Evolutionary conservation across 2,329 filamentous ascomycete species (phyloP), one percentile per base, ranked within the genome.

Genomic region (Nemania sp.): DNA sequence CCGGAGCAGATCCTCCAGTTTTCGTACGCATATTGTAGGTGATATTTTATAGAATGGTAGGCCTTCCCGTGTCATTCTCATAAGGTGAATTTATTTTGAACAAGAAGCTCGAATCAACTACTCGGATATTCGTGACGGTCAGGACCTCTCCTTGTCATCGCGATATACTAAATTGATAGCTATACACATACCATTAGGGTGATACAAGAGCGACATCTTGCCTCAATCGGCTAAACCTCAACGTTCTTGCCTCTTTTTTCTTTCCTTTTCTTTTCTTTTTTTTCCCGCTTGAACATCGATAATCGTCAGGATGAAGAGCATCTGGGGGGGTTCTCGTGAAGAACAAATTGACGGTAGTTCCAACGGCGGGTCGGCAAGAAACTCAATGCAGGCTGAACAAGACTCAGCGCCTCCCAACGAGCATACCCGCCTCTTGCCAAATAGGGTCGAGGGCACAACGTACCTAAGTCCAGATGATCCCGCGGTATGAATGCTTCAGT

Each of bases 391-490:
- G 2, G 64, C 70, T 24, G 75, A 74, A 3, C 66, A 64, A 35
- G 73, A 70, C 52, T 59, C 49, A 32, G 70, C 26, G 11, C 61
- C 67, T 15, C 78, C 84, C 6, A 80, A 86, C 71, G 87, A 89
- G 75, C 85, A 86, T 70, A 89, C 87, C 2, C 87, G 92, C 32
- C 84, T 97, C 72, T 86, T 97, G 27, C 90, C 90, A 43, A 91
- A 90, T 74, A 87, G 89, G 65, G 82, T 88, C 51, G 87, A 92
- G 75, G 84, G 84, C 73, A 74, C 75, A 69, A 76, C 84, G 57
- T 94, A 91, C 75, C 83, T 94, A 62, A 92, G 91, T 74, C 92
- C 92, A 13, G 91, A 94, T 82, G 92, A 94, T 77, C 92, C 92
- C 77, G 92, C 92, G 72, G 92, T 97, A 80, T 80, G 88, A 77